Percentiles rank a stretch among this genome's conserved stretches.
Conservation (phyloP, 768 basidiomycete genomes). For the Tricholomella constricta region DNA sequence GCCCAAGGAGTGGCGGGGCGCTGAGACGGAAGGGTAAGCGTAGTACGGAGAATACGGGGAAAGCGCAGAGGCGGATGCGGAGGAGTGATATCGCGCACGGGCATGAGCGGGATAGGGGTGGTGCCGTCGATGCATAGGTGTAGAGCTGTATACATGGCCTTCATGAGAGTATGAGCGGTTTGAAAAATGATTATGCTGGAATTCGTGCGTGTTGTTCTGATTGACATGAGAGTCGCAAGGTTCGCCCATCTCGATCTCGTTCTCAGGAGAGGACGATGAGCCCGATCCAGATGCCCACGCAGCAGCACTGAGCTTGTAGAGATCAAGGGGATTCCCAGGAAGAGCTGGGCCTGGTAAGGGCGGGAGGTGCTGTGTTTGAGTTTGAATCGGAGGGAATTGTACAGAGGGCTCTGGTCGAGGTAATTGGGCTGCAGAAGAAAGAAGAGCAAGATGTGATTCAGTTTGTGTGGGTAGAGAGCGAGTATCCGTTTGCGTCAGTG, state of each 20-base stretch:
- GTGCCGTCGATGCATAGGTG: background rate
- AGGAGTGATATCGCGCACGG: background rate
- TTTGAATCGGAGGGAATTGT: too few species aligned
- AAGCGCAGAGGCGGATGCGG: background rate
- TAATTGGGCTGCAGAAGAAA: background rate
- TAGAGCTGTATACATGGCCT: background rate
- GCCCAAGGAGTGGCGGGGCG: background rate
- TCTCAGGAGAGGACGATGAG: slow-evolving; percentile 2
- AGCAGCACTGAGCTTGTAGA: slow-evolving; percentile 9
- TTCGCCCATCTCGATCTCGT: slow-evolving; percentile 1
- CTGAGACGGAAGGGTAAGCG: slow-evolving; percentile 4
- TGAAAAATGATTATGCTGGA: background rate
- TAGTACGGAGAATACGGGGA: background rate
- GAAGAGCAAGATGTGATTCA: background rate
- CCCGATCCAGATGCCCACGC: slow-evolving; percentile 7
- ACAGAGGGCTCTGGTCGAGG: too few species aligned
- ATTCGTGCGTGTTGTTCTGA: background rate
- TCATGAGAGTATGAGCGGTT: background rate
- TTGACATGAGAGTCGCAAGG: background rate
- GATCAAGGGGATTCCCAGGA: background rate
- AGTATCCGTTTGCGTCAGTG: background rate
- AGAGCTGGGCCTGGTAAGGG: slow-evolving; percentile 10
- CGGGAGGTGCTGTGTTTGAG: background rate
- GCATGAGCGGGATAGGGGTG: background rate
- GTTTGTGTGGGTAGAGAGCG: background rate